Evolutionary conservation across 495 filamentous ascomycete species (phyloP), one percentile per base, ranked within the genome.

Genomic region (Annulohypoxylon stygium): DNA sequence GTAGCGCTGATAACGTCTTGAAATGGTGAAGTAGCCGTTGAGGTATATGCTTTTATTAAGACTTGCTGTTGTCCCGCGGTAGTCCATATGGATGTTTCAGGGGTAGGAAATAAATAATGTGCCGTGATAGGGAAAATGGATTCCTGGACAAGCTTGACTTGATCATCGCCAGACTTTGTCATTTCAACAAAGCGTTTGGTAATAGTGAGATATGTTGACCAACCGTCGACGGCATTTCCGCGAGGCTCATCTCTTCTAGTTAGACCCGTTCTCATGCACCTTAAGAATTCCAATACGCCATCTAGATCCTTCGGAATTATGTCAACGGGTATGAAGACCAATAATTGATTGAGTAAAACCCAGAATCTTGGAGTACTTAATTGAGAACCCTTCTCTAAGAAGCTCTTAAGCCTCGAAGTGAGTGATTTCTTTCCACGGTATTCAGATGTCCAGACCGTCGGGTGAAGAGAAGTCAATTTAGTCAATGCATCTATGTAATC

Each of bases 311-410:
- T 53, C 0, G 77, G 77, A 51, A 79, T 68, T 60, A 77, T 80
- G 4, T 87, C 78, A 23, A 82, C 76, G 0, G 94, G 93, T 10
- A 98, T 77, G 0, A 77, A 75, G 9, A 81, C 75, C 37, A 98
- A 75, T 1, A 97, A 76, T 25, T 81, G 82, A 47, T 84, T 81
- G 39, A 97, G 70, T 2, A 87, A 86, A 14, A 81, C 73, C 96
- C 96, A 99, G 77, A 89, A 97, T 4, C 86, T 86, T 2, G 84
- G 79, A 2, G 88, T 80, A 10, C 91, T 89, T 7, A 88, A 88
- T 72, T 97, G 92, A 1, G 95, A 97, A 51, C 97, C 96, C 74
- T 90, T 90, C 63, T 91, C 88, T n/a, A 98, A 82, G 73, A 97
- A 97, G 18, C 88, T 84, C 36, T 84, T 86, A 3, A 99, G 75